Base-by-base conservation (phyloP, 2,329 filamentous ascomycete genomes). In the Ascomycota sp. region DNA sequence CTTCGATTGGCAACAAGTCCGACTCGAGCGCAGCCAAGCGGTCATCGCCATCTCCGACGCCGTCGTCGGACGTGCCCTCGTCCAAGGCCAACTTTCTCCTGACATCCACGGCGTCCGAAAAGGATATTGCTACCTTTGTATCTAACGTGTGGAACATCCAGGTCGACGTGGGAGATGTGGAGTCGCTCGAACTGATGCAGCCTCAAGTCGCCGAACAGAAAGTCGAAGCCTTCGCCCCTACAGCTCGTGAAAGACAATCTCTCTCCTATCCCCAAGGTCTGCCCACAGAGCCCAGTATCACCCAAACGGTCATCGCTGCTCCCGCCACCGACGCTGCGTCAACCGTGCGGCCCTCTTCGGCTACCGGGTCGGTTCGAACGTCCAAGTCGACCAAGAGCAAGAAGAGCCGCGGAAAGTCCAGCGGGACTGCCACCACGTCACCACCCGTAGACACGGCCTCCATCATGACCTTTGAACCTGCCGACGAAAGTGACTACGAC, bases 81-180 rank as follows among this genome's bases (percentile, higher is more conserved):
- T 57, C 61, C 1, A 61, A 61, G 32, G 64, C 63, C 25, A 66
- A 73, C 42, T 69, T 64, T 37, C 51, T 71, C 8, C 53, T 75
- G 17, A 60, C 65, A 0, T 64, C 62, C 3, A 57, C 55, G 1
- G 69, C 69, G 3, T 63, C 54, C 7, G 58, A 63, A 10, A 41
- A 51, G 4, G 68, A 74, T 37, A 61, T 70, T 22, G 52, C 59
- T 0, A 57, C 50, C 0, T 67, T 74, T 35, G 52, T 73, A 20
- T 56, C 57, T 0, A 54, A 56, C 0, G 60, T 75, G 12, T 59
- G 61, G 40, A 59, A 59, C 32, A 53, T 59, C 15, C 40, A 46
- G 8, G 39, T 37, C 5, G 40, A 41, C 4, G 32, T 42, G 11
- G 45, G 43, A 3, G 35, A 49, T 3, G 62, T 56, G 35, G 69